phyloP scores from a whole-genome alignment of 2,329 filamentous ascomycete genomes.

The Nigrospora oryzae region DNA sequence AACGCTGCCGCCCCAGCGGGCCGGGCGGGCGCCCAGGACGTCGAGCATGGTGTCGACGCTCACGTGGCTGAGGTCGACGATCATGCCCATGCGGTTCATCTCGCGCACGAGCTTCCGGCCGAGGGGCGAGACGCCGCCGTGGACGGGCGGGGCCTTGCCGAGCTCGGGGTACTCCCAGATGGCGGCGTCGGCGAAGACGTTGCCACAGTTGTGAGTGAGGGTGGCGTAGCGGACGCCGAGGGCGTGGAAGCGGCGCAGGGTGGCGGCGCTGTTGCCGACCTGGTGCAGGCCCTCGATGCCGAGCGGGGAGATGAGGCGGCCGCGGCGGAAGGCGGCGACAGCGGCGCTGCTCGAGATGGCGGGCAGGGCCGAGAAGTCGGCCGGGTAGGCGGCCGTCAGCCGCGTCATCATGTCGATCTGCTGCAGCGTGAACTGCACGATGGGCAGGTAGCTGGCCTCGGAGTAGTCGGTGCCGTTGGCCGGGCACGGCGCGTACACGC shows the following conservation, averaged over 20 bases:
- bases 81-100: conserved; percentile 92
- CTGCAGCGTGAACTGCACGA: conserved; percentile 57
- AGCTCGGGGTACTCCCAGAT: conserved; percentile 44
- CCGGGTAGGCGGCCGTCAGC: conserved; percentile 36
- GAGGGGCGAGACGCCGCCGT: conserved; percentile 63
- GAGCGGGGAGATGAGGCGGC: conserved; percentile 66
- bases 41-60: conserved; percentile 78
- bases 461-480: conserved; percentile 64
- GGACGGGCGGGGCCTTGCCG: conserved; percentile 46
- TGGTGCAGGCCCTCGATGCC: conserved; percentile 87
- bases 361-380: conserved; percentile 54
- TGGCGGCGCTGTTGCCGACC: conserved; percentile 76
- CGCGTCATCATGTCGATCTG: conserved; percentile 59
- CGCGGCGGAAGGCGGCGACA: conserved; percentile 47
- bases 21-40: conserved; percentile 54
- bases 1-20: conserved; percentile 60
- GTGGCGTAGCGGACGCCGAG: conserved; percentile 84
- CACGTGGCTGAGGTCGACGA: conserved; percentile 79
- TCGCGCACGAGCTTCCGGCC: conserved; percentile 67
- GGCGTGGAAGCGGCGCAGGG: conserved; percentile 64
- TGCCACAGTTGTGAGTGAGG: conserved; percentile 90
- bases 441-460: conserved; percentile 58
- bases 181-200: conserved; percentile 80
- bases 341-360: conserved; percentile 50
- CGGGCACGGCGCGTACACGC: conserved; percentile 74